Evolutionary conservation across 306 rosid genomes (phyloP), one percentile per base, ranked within the genome.

Genomic region (Arachis stenosperma): DNA sequence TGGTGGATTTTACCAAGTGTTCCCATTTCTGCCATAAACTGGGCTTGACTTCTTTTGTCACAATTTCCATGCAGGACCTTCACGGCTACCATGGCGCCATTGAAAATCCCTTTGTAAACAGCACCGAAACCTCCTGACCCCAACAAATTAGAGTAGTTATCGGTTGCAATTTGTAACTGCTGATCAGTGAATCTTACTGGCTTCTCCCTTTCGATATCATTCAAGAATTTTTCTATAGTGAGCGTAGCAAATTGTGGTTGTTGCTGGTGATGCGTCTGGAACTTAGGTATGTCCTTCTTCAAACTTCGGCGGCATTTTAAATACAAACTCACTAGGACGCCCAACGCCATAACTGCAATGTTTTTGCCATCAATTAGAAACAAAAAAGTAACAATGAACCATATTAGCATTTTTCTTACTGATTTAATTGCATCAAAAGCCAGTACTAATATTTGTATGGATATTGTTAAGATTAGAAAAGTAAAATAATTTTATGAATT

Each of bases 91-190:
- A 29, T 5, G 13, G 59, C 50, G 51, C 73, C 85, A 12, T 77
- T 70, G 6, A 84, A 74, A 57, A 29, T 6, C 1, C 78, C 81
- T 51, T 70, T 60, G 61, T 73, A 84, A 33, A 77, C 76, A 12
- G 29, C 8, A 29, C 85, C 83, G 6, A 74, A 81, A 0, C 81
- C 85, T 44, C 85, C 79, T 0, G 79, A 65, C 5, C 83, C 86
- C 17, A 78, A 48, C 67, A 55, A 6, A 60, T 54, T 65, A 9
- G 80, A 29, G 61, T 50, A 81, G 53, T 57, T 57, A 3, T 69
- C 54, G 13, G 80, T 82, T 39, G 83, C 86, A 13, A 57, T 52
- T 42, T 17, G 47, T 0, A 73, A 74, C 0, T 50, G 61, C 27
- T 22, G 44, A 48, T 44, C 68, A 40, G 62, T 56, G 17, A 82